Conservation (phyloP, 1,139 yeast genomes). For the Saccharomycopsis phalli region DNA sequence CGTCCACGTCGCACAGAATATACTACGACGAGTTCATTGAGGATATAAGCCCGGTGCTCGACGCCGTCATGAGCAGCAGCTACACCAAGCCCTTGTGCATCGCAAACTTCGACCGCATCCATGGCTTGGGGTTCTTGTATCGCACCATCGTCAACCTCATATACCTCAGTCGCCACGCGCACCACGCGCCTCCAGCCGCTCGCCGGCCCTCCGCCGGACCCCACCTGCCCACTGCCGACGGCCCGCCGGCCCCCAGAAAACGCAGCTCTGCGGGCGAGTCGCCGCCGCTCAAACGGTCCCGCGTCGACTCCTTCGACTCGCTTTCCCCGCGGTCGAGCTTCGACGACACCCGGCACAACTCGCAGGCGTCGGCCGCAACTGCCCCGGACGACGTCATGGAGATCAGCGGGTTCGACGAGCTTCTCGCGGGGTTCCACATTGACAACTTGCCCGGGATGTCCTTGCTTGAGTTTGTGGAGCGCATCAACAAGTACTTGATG, state of each 20-base stretch:
- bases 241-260: not conserved
- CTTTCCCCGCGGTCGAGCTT: not conserved
- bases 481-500: constrained; percentile 7
- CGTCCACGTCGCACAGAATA: not conserved
- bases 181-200: not conserved
- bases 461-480: constrained; percentile 8
- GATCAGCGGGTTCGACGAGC: not conserved
- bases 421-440: not conserved
- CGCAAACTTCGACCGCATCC: constrained; percentile 5
- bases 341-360: not conserved
- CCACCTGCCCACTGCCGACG: too few species aligned
- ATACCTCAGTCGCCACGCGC: not conserved
- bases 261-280: not conserved
- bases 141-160: constrained; percentile 1
- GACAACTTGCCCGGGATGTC: constrained; percentile 5
- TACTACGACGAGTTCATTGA: constrained; percentile 2
- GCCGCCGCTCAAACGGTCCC: not conserved
- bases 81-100: not conserved
- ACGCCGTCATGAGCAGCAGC: not conserved
- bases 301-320: not conserved
- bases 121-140: constrained; percentile 5
- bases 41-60: not conserved
- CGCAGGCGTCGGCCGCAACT: not conserved
- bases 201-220: not conserved
- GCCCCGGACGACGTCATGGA: not conserved